These are phyloP conservation scores for Rhexocercosporidium sp. DNA, from an alignment of 2,329 filamentous ascomycete genomes.

Conservation along the genomic window DNA sequence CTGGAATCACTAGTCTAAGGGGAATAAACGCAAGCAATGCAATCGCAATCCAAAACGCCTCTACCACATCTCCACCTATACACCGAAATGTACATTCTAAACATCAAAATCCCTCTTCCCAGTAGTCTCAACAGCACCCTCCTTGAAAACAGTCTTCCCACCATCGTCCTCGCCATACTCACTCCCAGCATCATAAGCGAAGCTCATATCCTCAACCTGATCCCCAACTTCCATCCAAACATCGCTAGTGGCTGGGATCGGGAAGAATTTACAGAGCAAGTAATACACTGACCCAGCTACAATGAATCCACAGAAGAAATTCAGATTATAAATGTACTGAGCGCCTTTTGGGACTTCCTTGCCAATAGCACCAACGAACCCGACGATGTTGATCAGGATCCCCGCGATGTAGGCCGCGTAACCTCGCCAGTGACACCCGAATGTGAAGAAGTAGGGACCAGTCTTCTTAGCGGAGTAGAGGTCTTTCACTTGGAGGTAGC, in stretches of 20 bases:
- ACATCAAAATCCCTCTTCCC: constrained; percentile 27
- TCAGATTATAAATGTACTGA: constrained; percentile 85
- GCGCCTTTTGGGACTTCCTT: constrained; percentile 75
- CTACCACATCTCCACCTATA: background rate
- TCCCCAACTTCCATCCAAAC: constrained; percentile 79
- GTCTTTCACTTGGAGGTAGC: constrained; percentile 78
- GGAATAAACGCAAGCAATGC: background rate
- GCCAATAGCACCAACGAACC: constrained; percentile 84
- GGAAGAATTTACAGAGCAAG: constrained; percentile 68
- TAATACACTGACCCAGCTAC: constrained; percentile 73
- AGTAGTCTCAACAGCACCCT: constrained; percentile 12
- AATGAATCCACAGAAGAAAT: constrained; percentile 87
- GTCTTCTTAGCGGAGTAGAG: constrained; percentile 74
- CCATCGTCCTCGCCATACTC: constrained; percentile 30
- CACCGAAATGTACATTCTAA: constrained; percentile 8
- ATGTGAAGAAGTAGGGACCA: constrained; percentile 75
- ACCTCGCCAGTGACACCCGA: constrained; percentile 80
- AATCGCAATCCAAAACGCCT: background rate
- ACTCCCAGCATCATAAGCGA: constrained; percentile 33
- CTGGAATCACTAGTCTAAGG: constrained; percentile 3
- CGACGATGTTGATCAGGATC: constrained; percentile 89
- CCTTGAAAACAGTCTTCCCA: constrained; percentile 20
- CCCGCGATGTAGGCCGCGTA: constrained; percentile 83
- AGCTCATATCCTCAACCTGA: constrained; percentile 56
- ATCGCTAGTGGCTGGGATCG: constrained; percentile 75